Percentiles rank a stretch among this genome's conserved stretches.
Evolutionary conservation across 2,329 filamentous ascomycete species (phyloP).

Genomic region (Colletotrichum higginsianum): DNA sequence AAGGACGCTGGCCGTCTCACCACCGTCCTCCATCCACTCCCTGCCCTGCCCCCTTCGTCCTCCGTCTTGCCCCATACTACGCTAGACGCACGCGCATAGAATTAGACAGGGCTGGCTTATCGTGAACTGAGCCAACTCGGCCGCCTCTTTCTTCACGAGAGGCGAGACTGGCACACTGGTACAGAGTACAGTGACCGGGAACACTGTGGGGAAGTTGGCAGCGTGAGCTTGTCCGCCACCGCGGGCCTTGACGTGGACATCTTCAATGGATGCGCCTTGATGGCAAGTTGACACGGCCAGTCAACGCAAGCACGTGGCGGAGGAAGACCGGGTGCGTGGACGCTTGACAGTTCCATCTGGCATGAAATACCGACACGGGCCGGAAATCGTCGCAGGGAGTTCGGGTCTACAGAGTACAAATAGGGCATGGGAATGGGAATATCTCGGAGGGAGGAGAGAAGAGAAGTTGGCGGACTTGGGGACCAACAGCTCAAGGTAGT

Average conservation of each 20-base stretch:
- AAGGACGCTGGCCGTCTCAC: conserved; percentile 39
- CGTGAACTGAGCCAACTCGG: conserved; percentile 21
- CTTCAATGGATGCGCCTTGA: neutral
- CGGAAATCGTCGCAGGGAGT: neutral
- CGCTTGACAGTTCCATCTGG: neutral
- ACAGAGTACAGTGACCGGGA: neutral
- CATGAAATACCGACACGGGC: conserved; percentile 7
- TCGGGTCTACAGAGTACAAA: neutral
- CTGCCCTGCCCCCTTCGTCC: neutral
- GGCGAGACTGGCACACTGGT: neutral
- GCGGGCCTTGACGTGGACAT: neutral
- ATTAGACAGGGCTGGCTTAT: conserved; percentile 32
- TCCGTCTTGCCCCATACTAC: conserved; percentile 24
- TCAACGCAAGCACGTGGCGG: conserved; percentile 16
- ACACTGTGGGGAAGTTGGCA: conserved; percentile 17
- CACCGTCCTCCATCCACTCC: neutral
- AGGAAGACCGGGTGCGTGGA: neutral
- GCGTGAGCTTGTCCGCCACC: conserved; percentile 18
- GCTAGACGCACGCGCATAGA: conserved; percentile 36
- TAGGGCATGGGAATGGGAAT: conserved; percentile 12
- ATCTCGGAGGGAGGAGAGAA: conserved; percentile 19
- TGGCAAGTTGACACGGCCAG: conserved; percentile 3
- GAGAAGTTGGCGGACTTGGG: neutral
- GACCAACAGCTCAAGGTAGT: neutral
- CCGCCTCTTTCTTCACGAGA: conserved; percentile 2